Conservation (phyloP, 495 filamentous ascomycete species). For the Hypoxylon crocopeplum region DNA sequence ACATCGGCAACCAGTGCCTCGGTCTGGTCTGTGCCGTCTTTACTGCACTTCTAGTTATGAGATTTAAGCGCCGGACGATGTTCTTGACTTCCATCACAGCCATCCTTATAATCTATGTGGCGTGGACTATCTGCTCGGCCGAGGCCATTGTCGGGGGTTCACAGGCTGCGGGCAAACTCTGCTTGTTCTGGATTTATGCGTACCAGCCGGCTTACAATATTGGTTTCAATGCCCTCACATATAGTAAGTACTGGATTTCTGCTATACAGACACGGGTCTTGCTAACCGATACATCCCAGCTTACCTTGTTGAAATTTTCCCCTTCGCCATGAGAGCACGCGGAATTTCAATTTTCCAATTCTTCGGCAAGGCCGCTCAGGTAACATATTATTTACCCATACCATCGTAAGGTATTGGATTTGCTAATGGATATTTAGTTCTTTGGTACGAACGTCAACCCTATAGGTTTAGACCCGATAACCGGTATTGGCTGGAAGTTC, state of each 20-base stretch:
- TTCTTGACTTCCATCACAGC: slow-evolving; percentile 56
- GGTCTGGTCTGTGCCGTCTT: slow-evolving; percentile 54
- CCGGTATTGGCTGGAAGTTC: slow-evolving; percentile 66
- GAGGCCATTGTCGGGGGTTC: slow-evolving; percentile 47
- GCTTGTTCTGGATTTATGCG: slow-evolving; percentile 63
- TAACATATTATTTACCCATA: slow-evolving; percentile 4
- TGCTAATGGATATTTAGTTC: slow-evolving; percentile 44
- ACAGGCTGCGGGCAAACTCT: slow-evolving; percentile 51
- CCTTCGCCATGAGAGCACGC: slow-evolving; percentile 61
- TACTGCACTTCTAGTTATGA: slow-evolving; percentile 54
- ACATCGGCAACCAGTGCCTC: slow-evolving; percentile 61
- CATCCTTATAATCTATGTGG: slow-evolving; percentile 56
- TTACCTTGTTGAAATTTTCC: slow-evolving; percentile 66
- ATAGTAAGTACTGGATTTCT: slow-evolving; percentile 47
- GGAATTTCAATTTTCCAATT: slow-evolving; percentile 67
- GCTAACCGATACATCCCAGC: slow-evolving; percentile 41
- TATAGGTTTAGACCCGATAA: slow-evolving; percentile 56
- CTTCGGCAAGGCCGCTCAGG: slow-evolving; percentile 58
- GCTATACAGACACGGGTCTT: too few species aligned
- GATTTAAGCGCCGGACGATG: slow-evolving; percentile 58
- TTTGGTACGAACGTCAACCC: slow-evolving; percentile 72
- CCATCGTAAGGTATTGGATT: too few species aligned
- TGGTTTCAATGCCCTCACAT: slow-evolving; percentile 65
- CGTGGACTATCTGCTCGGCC: slow-evolving; percentile 59
- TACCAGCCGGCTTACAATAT: slow-evolving; percentile 66